Percentiles rank a stretch among this genome's conserved stretches.
These are phyloP conservation scores for Croton laevigatus DNA, from an alignment of 441 rosid species.

Conservation along the genomic window DNA sequence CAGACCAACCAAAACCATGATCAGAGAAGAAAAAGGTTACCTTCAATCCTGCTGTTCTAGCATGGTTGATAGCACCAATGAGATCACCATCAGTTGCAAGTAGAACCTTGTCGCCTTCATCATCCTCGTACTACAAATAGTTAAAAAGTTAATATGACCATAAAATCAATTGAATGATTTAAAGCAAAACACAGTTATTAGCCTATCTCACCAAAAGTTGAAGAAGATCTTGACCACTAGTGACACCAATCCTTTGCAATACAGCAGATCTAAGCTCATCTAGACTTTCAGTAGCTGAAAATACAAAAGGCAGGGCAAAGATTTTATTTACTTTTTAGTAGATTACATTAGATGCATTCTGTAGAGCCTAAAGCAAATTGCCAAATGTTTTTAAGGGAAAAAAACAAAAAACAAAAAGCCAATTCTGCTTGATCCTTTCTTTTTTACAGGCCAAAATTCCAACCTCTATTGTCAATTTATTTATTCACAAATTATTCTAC, in stretches of 20 bases:
- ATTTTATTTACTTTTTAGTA: background rate
- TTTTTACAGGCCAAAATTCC: background rate
- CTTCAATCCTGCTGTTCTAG: conserved; percentile 62
- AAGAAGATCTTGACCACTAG: conserved; percentile 36
- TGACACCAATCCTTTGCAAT: conserved; percentile 55
- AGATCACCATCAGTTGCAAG: conserved; percentile 68
- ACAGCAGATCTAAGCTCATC: conserved; percentile 58
- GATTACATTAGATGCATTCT: background rate
- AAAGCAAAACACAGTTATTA: background rate
- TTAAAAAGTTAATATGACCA: background rate
- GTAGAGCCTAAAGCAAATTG: background rate
- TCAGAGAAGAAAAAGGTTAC: conserved; percentile 27
- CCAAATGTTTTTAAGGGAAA: background rate
- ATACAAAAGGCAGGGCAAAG: background rate
- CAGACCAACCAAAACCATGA: conserved; percentile 3
- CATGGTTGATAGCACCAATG: conserved; percentile 53
- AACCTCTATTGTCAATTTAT: background rate
- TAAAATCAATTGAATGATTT: background rate
- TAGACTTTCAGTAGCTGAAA: conserved; percentile 58
- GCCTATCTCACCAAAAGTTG: conserved; percentile 55
- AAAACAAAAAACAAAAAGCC: background rate
- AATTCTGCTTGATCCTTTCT: background rate
- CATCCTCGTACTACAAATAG: conserved; percentile 63
- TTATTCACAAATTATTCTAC: background rate
- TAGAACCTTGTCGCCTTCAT: conserved; percentile 75